phyloP scores from a whole-genome alignment of 768 basidiomycete species.

The Lanmaoa rubissima region DNA sequence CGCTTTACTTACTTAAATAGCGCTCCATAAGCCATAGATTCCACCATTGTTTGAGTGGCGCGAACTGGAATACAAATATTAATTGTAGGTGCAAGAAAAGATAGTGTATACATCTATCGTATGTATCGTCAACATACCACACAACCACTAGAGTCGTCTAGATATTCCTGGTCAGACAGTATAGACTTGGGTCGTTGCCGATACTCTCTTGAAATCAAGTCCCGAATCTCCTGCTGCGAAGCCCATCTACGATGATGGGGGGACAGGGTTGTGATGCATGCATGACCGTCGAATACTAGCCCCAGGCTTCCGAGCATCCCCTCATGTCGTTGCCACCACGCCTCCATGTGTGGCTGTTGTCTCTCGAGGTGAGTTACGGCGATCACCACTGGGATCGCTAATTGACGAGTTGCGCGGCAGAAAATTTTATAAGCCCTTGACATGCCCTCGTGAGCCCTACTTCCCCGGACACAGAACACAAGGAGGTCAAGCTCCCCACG shows the following conservation, averaged over 20 bases:
- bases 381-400: constrained; percentile 36
- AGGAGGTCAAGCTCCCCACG: constrained; percentile 21
- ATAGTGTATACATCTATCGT: background rate
- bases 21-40: constrained; percentile 7
- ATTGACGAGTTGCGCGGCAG: constrained; percentile 31
- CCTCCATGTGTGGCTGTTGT: constrained; percentile 28
- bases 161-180: constrained; percentile 8
- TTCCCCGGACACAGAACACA: constrained; percentile 22
- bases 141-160: constrained; percentile 1
- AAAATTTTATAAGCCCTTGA: constrained; percentile 24
- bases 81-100: background rate
- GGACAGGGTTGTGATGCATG: constrained; percentile 26
- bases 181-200: background rate
- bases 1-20: background rate
- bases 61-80: constrained; percentile 3
- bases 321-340: constrained; percentile 34
- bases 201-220: constrained; percentile 12
- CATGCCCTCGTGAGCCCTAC: constrained; percentile 17
- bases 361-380: constrained; percentile 39
- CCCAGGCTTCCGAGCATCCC: constrained; percentile 11
- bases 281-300: constrained; percentile 30
- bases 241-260: constrained; percentile 15
- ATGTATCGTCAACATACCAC: constrained; percentile 19
- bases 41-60: background rate
- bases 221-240: constrained; percentile 18